Evolutionary conservation across 2,329 filamentous ascomycete species (phyloP), one percentile per base, ranked within the genome.

Genomic region (Fusarium guadeloupense): DNA sequence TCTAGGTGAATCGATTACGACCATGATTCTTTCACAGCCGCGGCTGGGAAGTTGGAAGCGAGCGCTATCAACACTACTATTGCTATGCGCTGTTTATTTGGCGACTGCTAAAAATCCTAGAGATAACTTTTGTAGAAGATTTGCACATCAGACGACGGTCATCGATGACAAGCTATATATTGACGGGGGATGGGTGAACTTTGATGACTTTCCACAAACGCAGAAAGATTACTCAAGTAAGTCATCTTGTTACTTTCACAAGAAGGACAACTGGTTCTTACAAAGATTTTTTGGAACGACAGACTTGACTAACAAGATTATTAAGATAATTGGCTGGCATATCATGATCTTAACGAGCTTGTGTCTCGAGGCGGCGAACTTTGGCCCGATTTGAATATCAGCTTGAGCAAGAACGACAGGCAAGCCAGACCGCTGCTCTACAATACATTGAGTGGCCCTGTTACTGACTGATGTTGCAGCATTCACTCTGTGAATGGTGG

Each of bases 151-250:
- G 31, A 30, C 55, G 6, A 51, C 55, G 3, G 55, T 59, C 28
- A 51, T 59, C 4, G 55, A 54, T 31, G n/a, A 35, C 9, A 59
- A 54, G 19, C 40, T 59, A 12, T 59, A 59, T 20, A 50, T 59
- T 16, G 50, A 59, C 14, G 50, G 55, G 4, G 55, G 55, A 3
- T 34, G 53, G 13, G 41, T 54, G 12, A 49, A 53, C n/a, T 58
- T 28, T 16, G 45, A 44, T 7, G 39, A 49, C 21, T 49, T 49
- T 10, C 23, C 6, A 14, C 12, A 45, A 3, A 16, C 37, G 3
- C 33, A 42, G 2, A 14, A 39, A 19, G 49, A 54, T 14, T 20
- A 40, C 12, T 54, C 43, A 5, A 59, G 55, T 59, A 54, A 9
- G 33, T 38, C 21, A 21, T 6, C 26, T n/a, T n/a, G n/a, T n/a